Conservation (phyloP, 805 yeast genomes). For the Yamadazyma sp. region DNA sequence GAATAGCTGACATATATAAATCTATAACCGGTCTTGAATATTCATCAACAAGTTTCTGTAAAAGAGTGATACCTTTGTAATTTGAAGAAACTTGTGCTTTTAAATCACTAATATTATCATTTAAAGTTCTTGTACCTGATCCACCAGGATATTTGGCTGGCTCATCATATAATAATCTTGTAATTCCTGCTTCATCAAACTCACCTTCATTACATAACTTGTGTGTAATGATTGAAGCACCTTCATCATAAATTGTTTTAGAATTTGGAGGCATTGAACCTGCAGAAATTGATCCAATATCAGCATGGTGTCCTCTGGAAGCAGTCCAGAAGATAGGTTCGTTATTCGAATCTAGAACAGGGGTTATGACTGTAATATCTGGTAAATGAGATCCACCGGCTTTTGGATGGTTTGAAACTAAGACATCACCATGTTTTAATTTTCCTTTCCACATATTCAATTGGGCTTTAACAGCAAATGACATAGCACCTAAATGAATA, state of each 20-base stretch:
- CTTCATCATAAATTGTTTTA: slow-evolving; percentile 81
- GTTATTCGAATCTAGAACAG: slow-evolving; percentile 53
- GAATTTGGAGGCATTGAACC: slow-evolving; percentile 96
- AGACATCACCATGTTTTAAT: slow-evolving; percentile 39
- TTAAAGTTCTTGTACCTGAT: slow-evolving; percentile 80
- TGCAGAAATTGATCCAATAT: slow-evolving; percentile 88
- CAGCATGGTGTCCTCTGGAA: slow-evolving; percentile 94
- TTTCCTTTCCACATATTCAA: slow-evolving; percentile 38
- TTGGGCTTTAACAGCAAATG: slow-evolving; percentile 45
- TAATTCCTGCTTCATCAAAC: slow-evolving; percentile 72
- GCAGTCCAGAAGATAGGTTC: slow-evolving; percentile 83
- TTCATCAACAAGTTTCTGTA: slow-evolving; percentile 58
- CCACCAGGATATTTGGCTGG: slow-evolving; percentile 86
- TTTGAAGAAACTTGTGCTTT: slow-evolving; percentile 73
- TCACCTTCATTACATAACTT: slow-evolving; percentile 63
- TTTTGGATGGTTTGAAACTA: slow-evolving; percentile 41
- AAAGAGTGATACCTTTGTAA: slow-evolving; percentile 72
- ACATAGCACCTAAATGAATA: slow-evolving; percentile 47
- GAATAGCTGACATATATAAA: slow-evolving; percentile 36
- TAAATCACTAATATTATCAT: slow-evolving; percentile 71
- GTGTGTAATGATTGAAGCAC: slow-evolving; percentile 81
- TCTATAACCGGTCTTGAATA: slow-evolving; percentile 46
- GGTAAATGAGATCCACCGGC: slow-evolving; percentile 46
- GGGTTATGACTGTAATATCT: slow-evolving; percentile 83
- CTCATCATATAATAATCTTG: slow-evolving; percentile 57